Percentiles rank a stretch among this genome's conserved stretches.
phyloP scores from a whole-genome alignment of 2,329 filamentous ascomycete species.

The Calonectria pteridis region DNA sequence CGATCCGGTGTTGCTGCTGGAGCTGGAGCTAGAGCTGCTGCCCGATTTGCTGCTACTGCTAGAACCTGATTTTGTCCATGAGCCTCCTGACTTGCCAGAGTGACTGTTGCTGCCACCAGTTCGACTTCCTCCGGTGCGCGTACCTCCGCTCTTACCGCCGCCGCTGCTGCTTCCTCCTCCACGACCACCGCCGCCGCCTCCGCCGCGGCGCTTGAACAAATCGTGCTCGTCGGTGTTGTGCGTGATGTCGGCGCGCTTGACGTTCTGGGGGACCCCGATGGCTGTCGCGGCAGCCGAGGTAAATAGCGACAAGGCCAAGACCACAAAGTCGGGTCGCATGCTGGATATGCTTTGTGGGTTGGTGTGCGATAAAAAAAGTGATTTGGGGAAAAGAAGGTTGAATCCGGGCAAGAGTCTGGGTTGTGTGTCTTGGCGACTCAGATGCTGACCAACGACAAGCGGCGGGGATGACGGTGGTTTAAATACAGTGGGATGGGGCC shows the following conservation, averaged over 20 bases:
- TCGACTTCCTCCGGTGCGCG: not conserved
- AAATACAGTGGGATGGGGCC: not conserved
- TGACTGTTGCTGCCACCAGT: not conserved
- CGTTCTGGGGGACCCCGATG: slow-evolving; percentile 39
- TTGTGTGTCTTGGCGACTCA: slow-evolving; percentile 1
- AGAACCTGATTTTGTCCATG: slow-evolving; percentile 24
- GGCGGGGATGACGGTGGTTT: not conserved
- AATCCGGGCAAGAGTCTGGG: not conserved
- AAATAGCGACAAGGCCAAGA: slow-evolving; percentile 47
- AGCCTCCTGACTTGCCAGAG: slow-evolving; percentile 39
- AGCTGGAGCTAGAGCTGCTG: slow-evolving; percentile 29
- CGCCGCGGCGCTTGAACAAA: slow-evolving; percentile 72
- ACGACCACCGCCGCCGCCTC: slow-evolving; percentile 66
- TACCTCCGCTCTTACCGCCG: slow-evolving; percentile 31
- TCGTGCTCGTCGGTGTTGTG: slow-evolving; percentile 53
- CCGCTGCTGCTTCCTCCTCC: slow-evolving; percentile 51
- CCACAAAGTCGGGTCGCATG: slow-evolving; percentile 50
- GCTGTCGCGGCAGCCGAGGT: slow-evolving; percentile 43
- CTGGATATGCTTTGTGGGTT: slow-evolving; percentile 28
- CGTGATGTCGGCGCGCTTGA: slow-evolving; percentile 40
- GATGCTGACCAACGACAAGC: not conserved
- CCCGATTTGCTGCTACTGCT: slow-evolving; percentile 28
- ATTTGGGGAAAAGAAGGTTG: not conserved
- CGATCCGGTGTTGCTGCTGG: slow-evolving; percentile 28
- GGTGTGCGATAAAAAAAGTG: not conserved